Conservation (phyloP, 371 early-diverging fungal species). For the Mucor irregularis region DNA sequence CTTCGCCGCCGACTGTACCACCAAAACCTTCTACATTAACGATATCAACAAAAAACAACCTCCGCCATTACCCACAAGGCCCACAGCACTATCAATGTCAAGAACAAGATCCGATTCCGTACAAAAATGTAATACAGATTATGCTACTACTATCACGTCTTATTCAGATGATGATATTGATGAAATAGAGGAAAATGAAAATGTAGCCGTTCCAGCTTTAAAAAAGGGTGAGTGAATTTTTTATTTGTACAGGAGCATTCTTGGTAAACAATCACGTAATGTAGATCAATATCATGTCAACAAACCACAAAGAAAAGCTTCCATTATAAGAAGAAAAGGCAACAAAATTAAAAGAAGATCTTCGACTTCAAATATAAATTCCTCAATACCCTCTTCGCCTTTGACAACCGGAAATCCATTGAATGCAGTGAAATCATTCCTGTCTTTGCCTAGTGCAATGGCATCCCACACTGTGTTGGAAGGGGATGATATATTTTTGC, state of each 20-base stretch:
- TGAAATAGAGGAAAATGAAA: constrained; percentile 13
- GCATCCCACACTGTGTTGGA: constrained; percentile 11
- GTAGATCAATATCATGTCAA: not conserved
- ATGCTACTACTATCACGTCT: not conserved
- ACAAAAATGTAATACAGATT: not conserved
- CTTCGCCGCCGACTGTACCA: constrained; percentile 28
- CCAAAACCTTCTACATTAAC: constrained; percentile 27
- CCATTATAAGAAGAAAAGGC: not conserved
- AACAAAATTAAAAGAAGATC: constrained; percentile 9
- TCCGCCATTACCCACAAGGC: constrained; percentile 40
- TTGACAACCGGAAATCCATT: constrained; percentile 18
- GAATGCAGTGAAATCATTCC: constrained; percentile 28
- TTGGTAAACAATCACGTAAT: not conserved
- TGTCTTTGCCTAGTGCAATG: constrained; percentile 25
- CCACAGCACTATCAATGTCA: not conserved
- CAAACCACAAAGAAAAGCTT: not conserved
- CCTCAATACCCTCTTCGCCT: constrained; percentile 13
- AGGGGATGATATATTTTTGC: constrained; percentile 9
- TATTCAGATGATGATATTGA: constrained; percentile 4
- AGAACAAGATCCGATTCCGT: constrained; percentile 6
- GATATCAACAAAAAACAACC: constrained; percentile 9
- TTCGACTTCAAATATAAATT: constrained; percentile 21
- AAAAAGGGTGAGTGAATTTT: not conserved
- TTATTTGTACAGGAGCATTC: not conserved
- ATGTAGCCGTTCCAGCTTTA: not conserved